Conservation (phyloP, 306 rosid species). For the Styphnolobium japonicum region DNA sequence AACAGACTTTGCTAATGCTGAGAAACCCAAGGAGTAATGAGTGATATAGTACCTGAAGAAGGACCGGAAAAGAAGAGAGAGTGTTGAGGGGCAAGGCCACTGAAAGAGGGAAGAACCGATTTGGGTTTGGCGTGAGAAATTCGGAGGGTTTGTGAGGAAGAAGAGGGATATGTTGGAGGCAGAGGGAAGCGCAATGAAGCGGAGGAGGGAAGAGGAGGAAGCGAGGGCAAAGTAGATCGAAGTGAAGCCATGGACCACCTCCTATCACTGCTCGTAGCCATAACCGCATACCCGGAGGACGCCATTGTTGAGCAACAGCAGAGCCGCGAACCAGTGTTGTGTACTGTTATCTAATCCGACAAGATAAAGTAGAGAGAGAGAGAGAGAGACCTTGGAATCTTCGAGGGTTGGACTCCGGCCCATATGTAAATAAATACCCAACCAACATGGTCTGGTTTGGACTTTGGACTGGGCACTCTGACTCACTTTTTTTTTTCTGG, state of each 20-base stretch:
- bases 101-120: conserved; percentile 43
- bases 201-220: conserved; percentile 27
- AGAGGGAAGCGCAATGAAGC: conserved; percentile 28
- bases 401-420: no score
- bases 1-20: background rate
- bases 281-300: conserved; percentile 26
- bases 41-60: conserved; percentile 48
- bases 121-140: conserved; percentile 37
- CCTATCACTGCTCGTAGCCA: conserved; percentile 25
- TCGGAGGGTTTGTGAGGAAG: conserved; percentile 20
- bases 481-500: no score
- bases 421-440: background rate
- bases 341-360: no score
- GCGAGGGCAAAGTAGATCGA: conserved; percentile 55
- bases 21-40: background rate
- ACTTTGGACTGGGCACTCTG: no score
- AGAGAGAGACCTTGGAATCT: no score
- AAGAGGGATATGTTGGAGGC: conserved; percentile 4
- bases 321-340: no score
- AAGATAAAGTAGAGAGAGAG: background rate
- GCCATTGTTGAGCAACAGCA: conserved; percentile 35
- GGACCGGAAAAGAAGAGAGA: conserved; percentile 30
- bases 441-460: no score
- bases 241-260: conserved; percentile 69
- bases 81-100: conserved; percentile 61